Evolutionary conservation across 805 yeast species (phyloP).

Genomic region (Yueomyces sp.): DNA sequence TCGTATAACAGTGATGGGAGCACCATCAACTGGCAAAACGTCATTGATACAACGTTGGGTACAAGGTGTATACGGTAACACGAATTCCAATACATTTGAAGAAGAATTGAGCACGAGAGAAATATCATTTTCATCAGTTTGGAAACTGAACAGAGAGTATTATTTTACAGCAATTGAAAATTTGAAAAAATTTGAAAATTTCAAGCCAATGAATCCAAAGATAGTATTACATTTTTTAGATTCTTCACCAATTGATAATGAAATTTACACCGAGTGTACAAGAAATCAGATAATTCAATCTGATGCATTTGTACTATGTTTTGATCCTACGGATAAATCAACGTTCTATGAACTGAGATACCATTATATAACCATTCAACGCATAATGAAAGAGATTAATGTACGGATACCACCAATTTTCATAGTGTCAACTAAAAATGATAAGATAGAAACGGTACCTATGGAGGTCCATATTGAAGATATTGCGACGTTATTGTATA

Average conservation of each 20-base stretch:
- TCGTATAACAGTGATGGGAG: constrained; percentile 17
- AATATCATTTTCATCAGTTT: not conserved
- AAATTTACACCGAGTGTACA: constrained; percentile 13
- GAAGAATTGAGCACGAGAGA: not conserved
- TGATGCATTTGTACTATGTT: constrained; percentile 20
- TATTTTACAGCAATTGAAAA: not conserved
- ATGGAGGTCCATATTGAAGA: constrained; percentile 2
- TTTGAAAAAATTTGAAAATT: not conserved
- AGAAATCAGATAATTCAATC: constrained; percentile 17
- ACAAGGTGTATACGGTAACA: constrained; percentile 1
- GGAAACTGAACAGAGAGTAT: not conserved
- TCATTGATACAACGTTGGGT: constrained; percentile 14
- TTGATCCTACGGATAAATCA: constrained; percentile 11
- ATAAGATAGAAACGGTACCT: constrained; percentile 1
- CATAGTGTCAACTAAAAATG: constrained; percentile 13
- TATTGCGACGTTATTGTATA: constrained; percentile 5
- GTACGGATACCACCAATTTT: constrained; percentile 11
- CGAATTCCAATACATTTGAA: not conserved
- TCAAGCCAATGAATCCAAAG: not conserved
- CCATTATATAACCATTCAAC: constrained; percentile 10
- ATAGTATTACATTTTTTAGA: constrained; percentile 12
- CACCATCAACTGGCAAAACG: constrained; percentile 14
- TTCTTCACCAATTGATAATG: constrained; percentile 9
- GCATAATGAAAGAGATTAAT: constrained; percentile 4
- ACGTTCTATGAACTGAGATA: constrained; percentile 11